Percentiles rank a stretch among this genome's conserved stretches.
Evolutionary conservation across 768 basidiomycete species (phyloP).

Genomic region (Rhizopogon vesiculosus): DNA sequence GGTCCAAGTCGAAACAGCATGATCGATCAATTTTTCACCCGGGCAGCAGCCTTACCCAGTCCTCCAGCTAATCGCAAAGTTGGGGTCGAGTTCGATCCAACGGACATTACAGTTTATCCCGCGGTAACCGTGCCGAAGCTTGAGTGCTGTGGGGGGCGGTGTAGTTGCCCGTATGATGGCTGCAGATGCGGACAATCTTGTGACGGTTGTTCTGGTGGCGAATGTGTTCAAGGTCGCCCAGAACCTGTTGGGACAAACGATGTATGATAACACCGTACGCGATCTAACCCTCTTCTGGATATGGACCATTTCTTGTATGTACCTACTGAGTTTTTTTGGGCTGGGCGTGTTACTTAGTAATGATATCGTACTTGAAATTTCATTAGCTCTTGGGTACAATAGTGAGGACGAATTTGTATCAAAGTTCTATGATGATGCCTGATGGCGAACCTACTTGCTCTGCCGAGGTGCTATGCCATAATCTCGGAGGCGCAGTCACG

Average conservation of each 20-base stretch:
- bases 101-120: conserved; percentile 46
- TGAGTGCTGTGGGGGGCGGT: conserved; percentile 61
- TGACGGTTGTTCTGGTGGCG: conserved; percentile 42
- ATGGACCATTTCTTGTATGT: no score
- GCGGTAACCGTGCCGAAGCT: conserved; percentile 56
- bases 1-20: conserved; percentile 23
- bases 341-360: no score
- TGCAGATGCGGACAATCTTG: conserved; percentile 60
- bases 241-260: background rate
- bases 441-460: no score
- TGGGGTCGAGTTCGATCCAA: conserved; percentile 42
- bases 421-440: no score
- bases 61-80: conserved; percentile 41
- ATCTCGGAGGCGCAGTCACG: no score
- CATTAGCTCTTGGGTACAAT: no score
- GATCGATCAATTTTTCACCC: conserved; percentile 63
- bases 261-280: no score
- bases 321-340: no score
- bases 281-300: no score
- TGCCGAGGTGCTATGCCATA: no score
- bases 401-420: no score
- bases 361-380: no score
- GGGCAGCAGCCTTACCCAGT: conserved; percentile 64
- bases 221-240: background rate
- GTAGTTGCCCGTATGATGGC: conserved; percentile 47